Evolutionary conservation across 495 filamentous ascomycete species (phyloP), one percentile per base, ranked within the genome.

Genomic region (Eremomyces bilateralis): DNA sequence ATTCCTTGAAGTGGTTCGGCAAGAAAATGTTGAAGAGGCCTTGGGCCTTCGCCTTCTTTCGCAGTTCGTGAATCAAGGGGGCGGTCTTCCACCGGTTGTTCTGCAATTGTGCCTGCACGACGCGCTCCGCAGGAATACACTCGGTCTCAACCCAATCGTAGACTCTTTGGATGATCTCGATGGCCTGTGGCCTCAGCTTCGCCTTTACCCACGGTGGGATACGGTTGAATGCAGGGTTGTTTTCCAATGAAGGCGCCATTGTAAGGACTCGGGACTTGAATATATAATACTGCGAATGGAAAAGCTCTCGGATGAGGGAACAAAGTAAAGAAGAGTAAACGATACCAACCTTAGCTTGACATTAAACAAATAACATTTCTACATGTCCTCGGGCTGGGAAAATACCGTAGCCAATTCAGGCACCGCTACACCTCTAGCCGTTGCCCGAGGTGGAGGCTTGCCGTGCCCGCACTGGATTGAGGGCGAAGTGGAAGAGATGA

Each of bases 1-100:
- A 53, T 38, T 56, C 49, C 15, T 47, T 45, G 35, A 58, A 58
- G 43, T 46, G 42, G 28, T 54, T 54, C 19, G 54, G 54, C 34
- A 59, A 36, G 37, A 59, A 59, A 12, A 57, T 41, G 36, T 59
- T 59, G 33, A 47, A 59, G 17, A 59, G 40, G 3, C 55, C 55
- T 27, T 38, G 39, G 5, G 43, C 39, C 36, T 57, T 57, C 28
- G 55, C 55, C 41, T 56, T 57, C 35, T 50, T 44, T 13, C 52
- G 10, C 34, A 59, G 37, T 38, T 59, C 54, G 12, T 53, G 37
- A 30, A 59, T 53, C 29, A 57, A 27, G 20, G 44, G 41, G 2
- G 54, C 54, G 19, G 47, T 54, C 29, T 43, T 52, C 54, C 54
- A 59, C 29, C 42, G 36, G 21, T 38, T 33, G 12, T 43, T 37